Evolutionary conservation across 352 stramenopile genomes (phyloP).

Genomic region (Globisporangium carolinianum): DNA sequence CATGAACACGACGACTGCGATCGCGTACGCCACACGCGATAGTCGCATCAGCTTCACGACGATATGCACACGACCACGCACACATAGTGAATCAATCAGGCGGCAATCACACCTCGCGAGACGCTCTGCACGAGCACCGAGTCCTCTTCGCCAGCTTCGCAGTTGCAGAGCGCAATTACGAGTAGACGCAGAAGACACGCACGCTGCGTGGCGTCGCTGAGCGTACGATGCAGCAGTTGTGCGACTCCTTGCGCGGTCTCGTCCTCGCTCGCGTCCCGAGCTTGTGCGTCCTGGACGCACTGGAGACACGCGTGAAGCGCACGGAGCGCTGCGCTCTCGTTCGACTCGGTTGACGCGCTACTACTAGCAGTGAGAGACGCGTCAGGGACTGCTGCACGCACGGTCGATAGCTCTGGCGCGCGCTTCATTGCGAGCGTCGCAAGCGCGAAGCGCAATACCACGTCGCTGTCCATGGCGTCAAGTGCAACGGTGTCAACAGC

Average conservation of each 20-base stretch:
- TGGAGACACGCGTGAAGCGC: slow-evolving; percentile 6
- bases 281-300: background rate
- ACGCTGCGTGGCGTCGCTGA: background rate
- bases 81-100: background rate
- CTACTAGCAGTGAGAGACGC: background rate
- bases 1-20: slow-evolving; percentile 2
- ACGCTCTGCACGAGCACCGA: slow-evolving; percentile 5
- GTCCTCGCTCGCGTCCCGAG: background rate
- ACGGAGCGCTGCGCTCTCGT: background rate
- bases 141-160: slow-evolving; percentile 7
- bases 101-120: slow-evolving; percentile 5
- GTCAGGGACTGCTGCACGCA: background rate
- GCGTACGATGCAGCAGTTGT: background rate
- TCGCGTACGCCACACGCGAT: no score
- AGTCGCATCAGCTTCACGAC: background rate
- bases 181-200: slow-evolving; percentile 1
- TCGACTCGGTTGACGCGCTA: background rate
- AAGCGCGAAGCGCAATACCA: slow-evolving; percentile 22
- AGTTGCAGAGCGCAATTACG: slow-evolving; percentile 1
- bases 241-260: background rate
- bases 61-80: background rate
- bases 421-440: slow-evolving; percentile 25
- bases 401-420: background rate
- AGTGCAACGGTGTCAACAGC: background rate
- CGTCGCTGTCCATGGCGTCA: slow-evolving; percentile 1